Evolutionary conservation across 176 grass and related monocot species (phyloP).

Genomic region (Rhipidocladum racemiflorum): DNA sequence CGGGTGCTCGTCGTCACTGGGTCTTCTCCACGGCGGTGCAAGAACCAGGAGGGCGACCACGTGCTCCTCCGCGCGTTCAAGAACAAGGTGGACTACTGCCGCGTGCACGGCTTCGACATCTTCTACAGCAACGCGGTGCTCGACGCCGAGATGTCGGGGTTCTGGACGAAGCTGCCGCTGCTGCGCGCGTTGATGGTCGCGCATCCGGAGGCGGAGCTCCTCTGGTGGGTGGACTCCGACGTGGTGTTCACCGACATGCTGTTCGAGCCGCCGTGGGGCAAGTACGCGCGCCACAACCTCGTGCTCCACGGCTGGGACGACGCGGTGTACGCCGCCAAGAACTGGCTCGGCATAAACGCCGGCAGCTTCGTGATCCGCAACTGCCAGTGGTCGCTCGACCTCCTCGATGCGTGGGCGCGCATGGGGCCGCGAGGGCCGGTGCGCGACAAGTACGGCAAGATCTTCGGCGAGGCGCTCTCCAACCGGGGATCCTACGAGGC

Average conservation of each 20-base stretch:
- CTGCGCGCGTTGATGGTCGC: slow-evolving; percentile 77
- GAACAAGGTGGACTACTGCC: slow-evolving; percentile 97
- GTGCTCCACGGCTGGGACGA: slow-evolving; percentile 70
- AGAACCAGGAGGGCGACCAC: slow-evolving; percentile 62
- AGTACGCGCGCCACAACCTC: slow-evolving; percentile 72
- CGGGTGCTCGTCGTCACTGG: slow-evolving; percentile 79
- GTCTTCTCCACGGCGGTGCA: slow-evolving; percentile 57
- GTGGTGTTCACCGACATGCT: slow-evolving; percentile 88
- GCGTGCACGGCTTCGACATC: slow-evolving; percentile 75
- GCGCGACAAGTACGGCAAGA: slow-evolving; percentile 54
- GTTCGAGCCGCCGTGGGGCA: slow-evolving; percentile 72
- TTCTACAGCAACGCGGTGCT: slow-evolving; percentile 85
- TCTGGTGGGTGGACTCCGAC: slow-evolving; percentile 98
- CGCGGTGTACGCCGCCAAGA: slow-evolving; percentile 51
- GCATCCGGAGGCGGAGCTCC: slow-evolving; percentile 80
- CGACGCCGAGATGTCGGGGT: slow-evolving; percentile 73
- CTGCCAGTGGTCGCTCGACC: slow-evolving; percentile 84
- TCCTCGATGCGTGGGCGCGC: slow-evolving; percentile 67
- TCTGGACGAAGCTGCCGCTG: slow-evolving; percentile 88
- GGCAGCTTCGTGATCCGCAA: slow-evolving; percentile 91
- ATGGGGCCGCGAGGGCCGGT: slow-evolving; percentile 80
- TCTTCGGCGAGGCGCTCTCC: slow-evolving; percentile 50
- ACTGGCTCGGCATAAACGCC: slow-evolving; percentile 75
- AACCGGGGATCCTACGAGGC: slow-evolving; percentile 73
- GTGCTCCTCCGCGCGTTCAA: slow-evolving; percentile 69